Evolutionary conservation across 2,329 filamentous ascomycete genomes (phyloP), one percentile per base, ranked within the genome.

Genomic region (Mycosphaerella sp.): DNA sequence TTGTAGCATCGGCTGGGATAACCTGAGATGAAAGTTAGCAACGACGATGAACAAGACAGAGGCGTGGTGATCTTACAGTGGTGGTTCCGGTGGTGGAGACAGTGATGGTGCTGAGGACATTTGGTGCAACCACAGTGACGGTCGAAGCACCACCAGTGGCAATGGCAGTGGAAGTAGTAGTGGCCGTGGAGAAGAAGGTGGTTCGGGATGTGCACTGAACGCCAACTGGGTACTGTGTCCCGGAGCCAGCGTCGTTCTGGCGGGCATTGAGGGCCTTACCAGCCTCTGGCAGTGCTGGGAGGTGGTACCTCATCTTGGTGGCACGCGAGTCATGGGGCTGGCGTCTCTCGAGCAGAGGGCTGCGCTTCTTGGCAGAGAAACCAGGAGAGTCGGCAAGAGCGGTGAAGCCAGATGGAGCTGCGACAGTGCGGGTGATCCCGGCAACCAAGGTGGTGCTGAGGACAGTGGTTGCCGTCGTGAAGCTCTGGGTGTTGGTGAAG

Each of bases 131-230:
- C 25, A 21, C 18, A 13, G 43, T 41, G 14, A 52, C 28, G 25
- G 44, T 52, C 12, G 37, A 14, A 6, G 39, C 42, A 10, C 17
- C 28, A 13, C 36, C 44, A 13, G 43, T 37, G 17, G 17, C 28
- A 6, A 12, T 8, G 10, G 30, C 30, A 34, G 39, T 44, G 14
- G 42, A 17, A 18, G 37, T 41, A 12, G 34, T 35, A n/a, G 44
- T 48, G 30, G 25, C 17, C 30, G 39, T 52, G 30, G 16, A 14
- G 39, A 46, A 42, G 50, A 43, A 51, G 36, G 42, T 46, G 18
- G 49, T 51, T n/a, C 49, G 34, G 28, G 49, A 40, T 16, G 49
- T 51, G 41, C 49, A 51, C 10, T 25, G 43, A 16, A 51, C 32
- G 12, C 42, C 42, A 3, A 51, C 49, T 14, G 49, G 42, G 43